Percentiles rank a stretch among this genome's conserved stretches.
These are phyloP conservation scores for Cryptosporidium baileyi DNA, from an alignment of 169 alveolate genomes.

Conservation along the genomic window DNA sequence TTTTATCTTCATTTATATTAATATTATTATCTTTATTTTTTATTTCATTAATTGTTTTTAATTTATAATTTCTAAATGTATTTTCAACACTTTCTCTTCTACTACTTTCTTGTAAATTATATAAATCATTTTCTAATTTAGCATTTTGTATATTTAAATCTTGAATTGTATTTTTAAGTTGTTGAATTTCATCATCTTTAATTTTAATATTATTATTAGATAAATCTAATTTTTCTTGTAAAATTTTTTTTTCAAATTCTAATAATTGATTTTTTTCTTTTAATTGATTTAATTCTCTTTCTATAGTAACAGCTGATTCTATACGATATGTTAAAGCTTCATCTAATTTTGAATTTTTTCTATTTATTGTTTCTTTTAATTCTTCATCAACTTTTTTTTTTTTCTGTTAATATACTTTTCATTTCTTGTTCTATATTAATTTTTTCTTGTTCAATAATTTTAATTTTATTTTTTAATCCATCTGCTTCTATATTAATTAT, in stretches of 20 bases:
- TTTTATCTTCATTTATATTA: neutral
- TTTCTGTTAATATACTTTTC: neutral
- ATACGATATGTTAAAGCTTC: slow-evolving; percentile 56
- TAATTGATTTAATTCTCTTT: slow-evolving; percentile 36
- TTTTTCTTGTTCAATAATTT: slow-evolving; percentile 23
- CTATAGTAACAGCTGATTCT: slow-evolving; percentile 34
- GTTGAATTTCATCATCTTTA: slow-evolving; percentile 51
- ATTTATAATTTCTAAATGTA: slow-evolving; percentile 6
- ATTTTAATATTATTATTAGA: slow-evolving; percentile 12
- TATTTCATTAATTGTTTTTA: neutral
- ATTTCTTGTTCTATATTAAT: slow-evolving; percentile 24
- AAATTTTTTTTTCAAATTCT: slow-evolving; percentile 18
- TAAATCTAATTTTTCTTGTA: slow-evolving; percentile 27
- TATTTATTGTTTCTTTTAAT: slow-evolving; percentile 18
- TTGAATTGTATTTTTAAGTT: slow-evolving; percentile 28
- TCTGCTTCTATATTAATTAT: slow-evolving; percentile 15
- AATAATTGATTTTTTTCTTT: slow-evolving; percentile 19
- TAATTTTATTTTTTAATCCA: slow-evolving; percentile 22
- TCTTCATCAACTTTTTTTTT: slow-evolving; percentile 46
- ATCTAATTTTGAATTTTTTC: slow-evolving; percentile 15
- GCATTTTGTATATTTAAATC: slow-evolving; percentile 21
- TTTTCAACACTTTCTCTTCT: slow-evolving; percentile 47
- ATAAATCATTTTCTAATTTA: slow-evolving; percentile 19
- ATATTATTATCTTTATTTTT: neutral
- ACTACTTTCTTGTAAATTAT: slow-evolving; percentile 22